These are phyloP conservation scores for Melampsora americana DNA, from an alignment of 1,284 basidiomycete species.

Conservation along the genomic window DNA sequence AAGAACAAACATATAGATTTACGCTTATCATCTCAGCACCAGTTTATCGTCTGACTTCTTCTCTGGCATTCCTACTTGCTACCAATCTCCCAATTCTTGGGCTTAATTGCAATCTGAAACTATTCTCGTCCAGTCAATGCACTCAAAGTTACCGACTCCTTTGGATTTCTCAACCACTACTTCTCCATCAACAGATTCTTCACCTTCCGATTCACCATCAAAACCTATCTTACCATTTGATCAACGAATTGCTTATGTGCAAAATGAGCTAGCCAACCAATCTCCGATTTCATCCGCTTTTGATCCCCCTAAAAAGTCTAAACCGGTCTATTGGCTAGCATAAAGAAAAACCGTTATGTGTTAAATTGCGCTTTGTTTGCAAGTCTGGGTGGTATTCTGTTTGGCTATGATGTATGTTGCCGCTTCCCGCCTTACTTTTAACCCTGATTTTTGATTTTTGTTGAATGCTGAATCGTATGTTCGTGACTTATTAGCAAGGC, in stretches of 20 bases:
- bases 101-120: too few species aligned
- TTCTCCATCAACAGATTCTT: neutral
- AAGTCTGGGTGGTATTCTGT: constrained; percentile 40
- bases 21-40: too few species aligned
- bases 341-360: constrained; percentile 23
- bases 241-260: neutral
- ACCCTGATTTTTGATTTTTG: neutral
- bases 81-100: too few species aligned
- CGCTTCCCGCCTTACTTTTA: neutral
- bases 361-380: constrained; percentile 35
- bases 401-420: constrained; percentile 42
- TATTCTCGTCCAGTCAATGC: too few species aligned
- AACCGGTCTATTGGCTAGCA: constrained; percentile 7
- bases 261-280: neutral
- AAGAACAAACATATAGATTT: too few species aligned
- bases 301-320: neutral
- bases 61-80: too few species aligned
- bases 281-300: constrained; percentile 3
- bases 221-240: constrained; percentile 1
- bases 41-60: too few species aligned
- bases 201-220: neutral
- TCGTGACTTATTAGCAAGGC: constrained; percentile 50
- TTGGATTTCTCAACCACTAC: neutral
- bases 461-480: neutral
- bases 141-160: neutral